Evolutionary conservation across 306 rosid genomes (phyloP), one percentile per base, ranked within the genome.

Genomic region (Acacia confusa): DNA sequence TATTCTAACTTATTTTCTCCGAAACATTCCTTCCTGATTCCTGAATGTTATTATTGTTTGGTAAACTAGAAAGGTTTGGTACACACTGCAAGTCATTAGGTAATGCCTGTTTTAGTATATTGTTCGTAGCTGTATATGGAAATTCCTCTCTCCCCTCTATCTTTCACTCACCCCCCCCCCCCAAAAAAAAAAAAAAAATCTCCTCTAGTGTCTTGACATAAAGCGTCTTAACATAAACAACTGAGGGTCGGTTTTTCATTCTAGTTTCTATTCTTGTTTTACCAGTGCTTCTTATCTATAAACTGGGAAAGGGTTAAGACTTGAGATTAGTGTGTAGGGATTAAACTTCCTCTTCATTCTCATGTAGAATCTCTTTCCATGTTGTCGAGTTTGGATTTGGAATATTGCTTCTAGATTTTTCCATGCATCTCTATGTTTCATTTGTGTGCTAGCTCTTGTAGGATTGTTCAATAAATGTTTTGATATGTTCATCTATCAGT

Each of bases 191-290:
- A 30, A 30, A 30, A 30, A 30, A 2, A 0, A 11, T 50, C 68
- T 15, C 27, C 40, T 34, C 40, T 72, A 2, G 25, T 63, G n/a
- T 9, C 20, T 34, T 71, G 84, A 22, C 38, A 32, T 22, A 32
- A 32, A 2, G 25, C 52, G 20, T 9, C 20, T 34, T 71, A 80
- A 16, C 50, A 32, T 22, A 25, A 52, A 9, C 9, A 57, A 28
- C 43, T 10, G 43, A 43, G 74, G 66, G 75, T 69, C 32, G 65
- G 32, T 76, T 76, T 70, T 68, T 57, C 55, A 53, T 81, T 67
- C 7, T 52, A 32, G 78, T 74, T 74, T 53, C 27, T 43, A 4
- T 50, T 22, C 71, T 41, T 40, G 22, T 60, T 17, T 75, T 15
- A 9, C 40, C 17, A 0, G 47, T 55, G 67, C 25, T 24, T 15